phyloP scores from a whole-genome alignment of 2,329 filamentous ascomycete genomes.

The Neofusicoccum sp. region DNA sequence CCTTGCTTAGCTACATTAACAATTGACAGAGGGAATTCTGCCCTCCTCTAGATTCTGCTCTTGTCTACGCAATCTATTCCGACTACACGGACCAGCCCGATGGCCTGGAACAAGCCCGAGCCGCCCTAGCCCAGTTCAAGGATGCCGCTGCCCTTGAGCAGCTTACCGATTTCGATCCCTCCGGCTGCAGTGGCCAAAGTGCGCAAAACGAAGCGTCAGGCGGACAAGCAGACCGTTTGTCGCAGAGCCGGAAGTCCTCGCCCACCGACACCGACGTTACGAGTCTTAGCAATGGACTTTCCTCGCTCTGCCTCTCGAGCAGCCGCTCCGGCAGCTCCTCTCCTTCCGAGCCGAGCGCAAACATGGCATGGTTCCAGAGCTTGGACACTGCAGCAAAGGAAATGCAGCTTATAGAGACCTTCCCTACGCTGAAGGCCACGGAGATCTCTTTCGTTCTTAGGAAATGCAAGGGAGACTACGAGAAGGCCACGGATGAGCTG shows the following conservation, averaged over 20 bases:
- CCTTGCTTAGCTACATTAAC: conserved; percentile 3
- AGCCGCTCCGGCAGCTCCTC: conserved; percentile 22
- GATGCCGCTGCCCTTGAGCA: conserved; percentile 68
- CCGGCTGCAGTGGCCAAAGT: conserved; percentile 62
- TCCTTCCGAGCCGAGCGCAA: neutral
- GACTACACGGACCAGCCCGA: conserved; percentile 69
- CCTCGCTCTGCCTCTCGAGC: conserved; percentile 37
- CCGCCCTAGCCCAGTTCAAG: conserved; percentile 67
- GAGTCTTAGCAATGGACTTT: conserved; percentile 51
- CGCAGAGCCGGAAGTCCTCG: conserved; percentile 27
- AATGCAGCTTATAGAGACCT: conserved; percentile 67
- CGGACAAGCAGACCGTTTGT: conserved; percentile 21
- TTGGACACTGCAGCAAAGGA: conserved; percentile 59
- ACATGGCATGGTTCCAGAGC: conserved; percentile 34
- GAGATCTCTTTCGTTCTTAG: conserved; percentile 69
- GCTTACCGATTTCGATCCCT: conserved; percentile 75
- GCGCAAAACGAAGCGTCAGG: conserved; percentile 28
- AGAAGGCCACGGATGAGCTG: conserved; percentile 75
- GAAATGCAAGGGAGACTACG: conserved; percentile 68
- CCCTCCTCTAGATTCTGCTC: conserved; percentile 73
- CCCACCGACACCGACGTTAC: conserved; percentile 55
- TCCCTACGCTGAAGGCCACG: conserved; percentile 67
- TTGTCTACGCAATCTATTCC: conserved; percentile 73
- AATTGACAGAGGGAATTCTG: conserved; percentile 68
- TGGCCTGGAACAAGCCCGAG: conserved; percentile 55